Conservation (phyloP, 176 grass and related monocot species). For the Neostapfia colusana region DNA sequence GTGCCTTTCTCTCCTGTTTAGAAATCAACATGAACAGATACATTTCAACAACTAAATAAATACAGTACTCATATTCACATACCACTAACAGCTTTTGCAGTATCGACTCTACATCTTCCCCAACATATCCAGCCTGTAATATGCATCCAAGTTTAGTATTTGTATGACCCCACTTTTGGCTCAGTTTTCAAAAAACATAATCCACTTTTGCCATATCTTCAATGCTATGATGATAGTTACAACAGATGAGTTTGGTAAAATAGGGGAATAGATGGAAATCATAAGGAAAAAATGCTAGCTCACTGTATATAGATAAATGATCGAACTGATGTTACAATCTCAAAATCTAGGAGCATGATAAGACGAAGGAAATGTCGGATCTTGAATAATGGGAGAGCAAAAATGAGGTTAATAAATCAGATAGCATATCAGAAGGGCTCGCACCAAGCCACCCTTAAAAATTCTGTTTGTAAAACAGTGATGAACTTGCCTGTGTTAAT, state of each 20-base stretch:
- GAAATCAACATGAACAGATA: slow-evolving; percentile 19
- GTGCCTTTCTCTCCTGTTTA: slow-evolving; percentile 15
- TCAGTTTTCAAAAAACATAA: not conserved
- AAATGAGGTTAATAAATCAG: slow-evolving; percentile 16
- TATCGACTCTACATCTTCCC: slow-evolving; percentile 99
- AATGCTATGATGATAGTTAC: not conserved
- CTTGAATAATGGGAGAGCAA: slow-evolving; percentile 9
- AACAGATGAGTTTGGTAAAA: slow-evolving; percentile 1
- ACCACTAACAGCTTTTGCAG: slow-evolving; percentile 89
- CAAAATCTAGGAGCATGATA: not conserved
- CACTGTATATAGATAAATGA: slow-evolving; percentile 18
- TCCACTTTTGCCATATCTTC: slow-evolving; percentile 22
- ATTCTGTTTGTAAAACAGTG: slow-evolving; percentile 26
- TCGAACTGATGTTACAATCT: slow-evolving; percentile 2
- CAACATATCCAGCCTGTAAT: slow-evolving; percentile 97
- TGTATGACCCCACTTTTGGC: not conserved
- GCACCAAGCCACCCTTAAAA: not conserved
- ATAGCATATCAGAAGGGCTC: slow-evolving; percentile 1
- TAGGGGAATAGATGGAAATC: not conserved
- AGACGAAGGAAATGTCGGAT: not conserved
- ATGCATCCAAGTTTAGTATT: slow-evolving; percentile 29
- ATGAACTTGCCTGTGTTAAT: slow-evolving; percentile 83
- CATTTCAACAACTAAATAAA: slow-evolving; percentile 4
- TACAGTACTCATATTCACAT: slow-evolving; percentile 40
- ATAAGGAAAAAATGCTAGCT: slow-evolving; percentile 20